Evolutionary conservation across 2,329 filamentous ascomycete genomes (phyloP), one percentile per base, ranked within the genome.

Genomic region (Teratosphaeriaceae sp.): DNA sequence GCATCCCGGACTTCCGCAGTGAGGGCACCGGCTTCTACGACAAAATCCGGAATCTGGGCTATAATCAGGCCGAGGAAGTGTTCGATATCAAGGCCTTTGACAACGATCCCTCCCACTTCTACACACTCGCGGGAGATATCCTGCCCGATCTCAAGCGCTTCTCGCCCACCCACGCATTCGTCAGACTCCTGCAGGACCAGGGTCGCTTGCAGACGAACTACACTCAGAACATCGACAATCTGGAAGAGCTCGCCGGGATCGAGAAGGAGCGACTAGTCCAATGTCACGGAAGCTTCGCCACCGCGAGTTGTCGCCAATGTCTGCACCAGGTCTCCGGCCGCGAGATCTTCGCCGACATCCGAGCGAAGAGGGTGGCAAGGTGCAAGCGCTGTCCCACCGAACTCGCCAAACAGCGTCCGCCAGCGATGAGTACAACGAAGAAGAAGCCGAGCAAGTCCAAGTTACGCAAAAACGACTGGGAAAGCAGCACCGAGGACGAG

Each of bases 161-260:
- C 70, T 88, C 90, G 1, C 89, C 90, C 0, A 97, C 92, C 0
- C 92, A 98, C 71, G 82, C 84, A 41, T 98, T 98, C 69, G 94
- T 98, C 59, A 80, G 82, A 24, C 75, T 96, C 55, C 76, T 98
- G 26, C 86, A 98, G 65, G 77, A 90, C 54, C 85, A 88, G 64
- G 81, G 79, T 52, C 95, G 95, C 65, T 77, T 98, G 5, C 77
- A 96, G 46, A 97, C 89, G 31, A 96, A 97, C 68, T 98, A 96
- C 70, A 94, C 92, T 0, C 92, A 98, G 63, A 98, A 98, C 65
- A 97, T 98, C 59, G 92, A 98, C 71, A 96, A 96, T 56, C 52
- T 59, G 11, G 54, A 98, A 65, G 78, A 82, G 48, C 82, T 85
- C 57, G 90, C 90, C 0, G 92, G 92, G 18, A 86, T 98, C 47